Conservation (phyloP, 192 early-diverging fungal species). For the Blastocladiella britannica region DNA sequence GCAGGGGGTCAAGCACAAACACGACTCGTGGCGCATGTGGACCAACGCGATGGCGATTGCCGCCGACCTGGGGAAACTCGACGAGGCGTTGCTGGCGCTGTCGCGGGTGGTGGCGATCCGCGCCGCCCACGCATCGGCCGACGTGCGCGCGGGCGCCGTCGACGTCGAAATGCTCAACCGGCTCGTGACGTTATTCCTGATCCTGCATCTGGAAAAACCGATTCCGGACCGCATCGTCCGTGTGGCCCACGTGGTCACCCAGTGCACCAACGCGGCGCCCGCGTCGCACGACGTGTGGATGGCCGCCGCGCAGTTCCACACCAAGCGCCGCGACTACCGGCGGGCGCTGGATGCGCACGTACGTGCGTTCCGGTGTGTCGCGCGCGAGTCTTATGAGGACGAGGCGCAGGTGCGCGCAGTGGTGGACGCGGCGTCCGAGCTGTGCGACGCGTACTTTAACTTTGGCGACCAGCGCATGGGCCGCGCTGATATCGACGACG, state of each 20-base stretch:
- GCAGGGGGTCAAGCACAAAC: slow-evolving; percentile 57
- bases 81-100: slow-evolving; percentile 70
- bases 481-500: slow-evolving; percentile 8
- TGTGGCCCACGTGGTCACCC: slow-evolving; percentile 3
- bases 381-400: slow-evolving; percentile 52
- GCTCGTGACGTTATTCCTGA: slow-evolving; percentile 43
- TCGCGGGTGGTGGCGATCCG: slow-evolving; percentile 54
- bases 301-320: slow-evolving; percentile 52
- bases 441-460: slow-evolving; percentile 57
- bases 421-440: slow-evolving; percentile 44
- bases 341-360: slow-evolving; percentile 55
- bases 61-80: slow-evolving; percentile 53
- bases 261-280: slow-evolving; percentile 37
- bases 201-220: slow-evolving; percentile 16
- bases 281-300: slow-evolving; percentile 52
- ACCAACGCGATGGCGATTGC: slow-evolving; percentile 68
- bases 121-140: slow-evolving; percentile 20
- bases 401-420: slow-evolving; percentile 56
- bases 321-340: slow-evolving; percentile 35
- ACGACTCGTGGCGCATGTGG: slow-evolving; percentile 81
- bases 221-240: slow-evolving; percentile 2
- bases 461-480: slow-evolving; percentile 37
- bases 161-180: slow-evolving; percentile 61
- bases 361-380: slow-evolving; percentile 64
- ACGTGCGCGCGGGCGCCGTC: slow-evolving; percentile 42